Evolutionary conservation across 768 basidiomycete species (phyloP).

Genomic region (Leccinum arenicola): DNA sequence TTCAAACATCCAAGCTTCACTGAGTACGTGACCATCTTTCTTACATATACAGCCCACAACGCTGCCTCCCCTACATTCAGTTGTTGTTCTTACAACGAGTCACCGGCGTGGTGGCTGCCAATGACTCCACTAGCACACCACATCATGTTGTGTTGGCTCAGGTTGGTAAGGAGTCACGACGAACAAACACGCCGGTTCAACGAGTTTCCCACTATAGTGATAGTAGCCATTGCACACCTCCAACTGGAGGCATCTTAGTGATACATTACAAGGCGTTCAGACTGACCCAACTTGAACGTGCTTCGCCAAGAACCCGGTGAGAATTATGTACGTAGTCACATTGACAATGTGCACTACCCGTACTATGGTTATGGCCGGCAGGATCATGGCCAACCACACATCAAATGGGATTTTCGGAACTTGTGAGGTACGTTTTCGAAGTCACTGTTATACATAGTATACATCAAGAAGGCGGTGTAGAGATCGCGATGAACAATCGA

Average conservation of each 20-base stretch:
- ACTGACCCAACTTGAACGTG: neutral
- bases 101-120: neutral
- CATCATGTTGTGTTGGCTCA: neutral
- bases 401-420: neutral
- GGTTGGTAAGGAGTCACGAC: neutral
- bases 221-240: neutral
- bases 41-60: too few species aligned
- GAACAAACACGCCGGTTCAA: neutral
- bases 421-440: neutral
- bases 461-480: neutral
- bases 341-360: neutral
- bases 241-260: neutral
- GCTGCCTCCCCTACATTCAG: neutral
- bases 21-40: too few species aligned
- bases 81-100: slow-evolving; percentile 4
- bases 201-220: neutral
- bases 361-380: neutral
- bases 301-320: neutral
- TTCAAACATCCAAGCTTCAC: too few species aligned
- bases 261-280: neutral
- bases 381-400: neutral
- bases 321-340: neutral
- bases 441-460: neutral
- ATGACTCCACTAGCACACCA: neutral
- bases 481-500: neutral